phyloP scores from a whole-genome alignment of 2,329 filamentous ascomycete species.

The Zymoseptoria ardabiliae region DNA sequence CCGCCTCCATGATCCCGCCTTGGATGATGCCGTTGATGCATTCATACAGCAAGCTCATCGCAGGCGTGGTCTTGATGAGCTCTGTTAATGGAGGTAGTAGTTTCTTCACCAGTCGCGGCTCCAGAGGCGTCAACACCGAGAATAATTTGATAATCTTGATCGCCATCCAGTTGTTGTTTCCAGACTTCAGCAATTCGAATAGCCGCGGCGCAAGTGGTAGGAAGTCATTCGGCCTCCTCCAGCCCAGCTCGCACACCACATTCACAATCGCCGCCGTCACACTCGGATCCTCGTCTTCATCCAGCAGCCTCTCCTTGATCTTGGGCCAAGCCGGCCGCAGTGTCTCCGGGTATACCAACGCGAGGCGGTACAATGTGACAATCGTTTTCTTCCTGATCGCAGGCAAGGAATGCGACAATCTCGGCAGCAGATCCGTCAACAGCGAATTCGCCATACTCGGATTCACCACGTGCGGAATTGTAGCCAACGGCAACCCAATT shows the following conservation, averaged over 20 bases:
- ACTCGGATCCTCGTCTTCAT: constrained; percentile 80
- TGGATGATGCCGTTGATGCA: constrained; percentile 98
- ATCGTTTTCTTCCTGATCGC: constrained; percentile 91
- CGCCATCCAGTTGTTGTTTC: constrained; percentile 98
- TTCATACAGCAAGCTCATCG: constrained; percentile 97
- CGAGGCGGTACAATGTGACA: constrained; percentile 85
- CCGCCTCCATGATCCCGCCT: constrained; percentile 81
- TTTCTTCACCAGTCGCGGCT: constrained; percentile 86
- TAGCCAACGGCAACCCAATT: constrained; percentile 77
- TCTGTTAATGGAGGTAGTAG: constrained; percentile 82
- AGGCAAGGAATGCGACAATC: constrained; percentile 77
- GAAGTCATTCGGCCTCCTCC: constrained; percentile 89
- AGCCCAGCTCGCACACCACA: constrained; percentile 91
- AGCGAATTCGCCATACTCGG: constrained; percentile 86
- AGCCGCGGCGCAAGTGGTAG: constrained; percentile 82
- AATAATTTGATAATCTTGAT: constrained; percentile 99
- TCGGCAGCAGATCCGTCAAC: constrained; percentile 75
- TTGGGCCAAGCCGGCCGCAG: constrained; percentile 91
- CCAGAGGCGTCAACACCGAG: constrained; percentile 84
- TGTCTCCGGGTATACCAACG: constrained; percentile 93
- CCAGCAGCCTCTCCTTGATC: constrained; percentile 88
- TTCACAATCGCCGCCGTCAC: constrained; percentile 96
- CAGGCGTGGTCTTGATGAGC: constrained; percentile 87
- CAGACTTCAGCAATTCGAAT: constrained; percentile 85
- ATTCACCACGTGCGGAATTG: constrained; percentile 91